Percentiles rank a stretch among this genome's conserved stretches.
phyloP scores from a whole-genome alignment of 2,329 filamentous ascomycete species.

The Albifimbria verrucaria region DNA sequence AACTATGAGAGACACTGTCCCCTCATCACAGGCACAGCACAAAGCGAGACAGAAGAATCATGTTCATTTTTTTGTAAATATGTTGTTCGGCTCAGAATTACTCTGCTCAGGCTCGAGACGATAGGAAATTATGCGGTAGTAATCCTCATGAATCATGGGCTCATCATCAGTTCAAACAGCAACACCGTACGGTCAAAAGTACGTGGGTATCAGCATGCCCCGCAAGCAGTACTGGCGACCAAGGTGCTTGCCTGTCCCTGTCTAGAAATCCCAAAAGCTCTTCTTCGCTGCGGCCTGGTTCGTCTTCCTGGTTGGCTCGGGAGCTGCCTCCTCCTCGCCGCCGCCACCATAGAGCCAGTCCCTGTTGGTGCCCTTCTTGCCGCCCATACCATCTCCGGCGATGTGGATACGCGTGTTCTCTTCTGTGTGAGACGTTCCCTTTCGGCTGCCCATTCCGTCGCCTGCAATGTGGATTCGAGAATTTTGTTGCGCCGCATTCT shows the following conservation, averaged over 20 bases:
- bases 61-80: too few relatives aligned
- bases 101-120: slow-evolving; percentile 1
- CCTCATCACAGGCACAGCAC: too few relatives aligned
- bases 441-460: slow-evolving; percentile 63
- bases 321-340: slow-evolving; percentile 37
- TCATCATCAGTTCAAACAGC: background rate
- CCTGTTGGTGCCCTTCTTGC: slow-evolving; percentile 48
- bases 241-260: slow-evolving; percentile 4
- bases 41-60: too few relatives aligned
- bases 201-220: slow-evolving; percentile 8
- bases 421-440: slow-evolving; percentile 45
- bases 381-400: slow-evolving; percentile 63
- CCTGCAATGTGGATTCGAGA: slow-evolving; percentile 43
- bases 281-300: slow-evolving; percentile 28
- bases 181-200: background rate
- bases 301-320: slow-evolving; percentile 34
- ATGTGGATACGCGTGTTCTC: slow-evolving; percentile 33
- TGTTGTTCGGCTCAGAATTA: background rate
- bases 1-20: too few relatives aligned
- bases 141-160: slow-evolving; percentile 19
- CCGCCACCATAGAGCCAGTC: slow-evolving; percentile 57
- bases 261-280: slow-evolving; percentile 48
- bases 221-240: slow-evolving; percentile 6
- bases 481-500: slow-evolving; percentile 41
- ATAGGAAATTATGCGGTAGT: background rate